phyloP scores from a whole-genome alignment of 176 grass and related monocot species.

The Luzula sylvatica region DNA sequence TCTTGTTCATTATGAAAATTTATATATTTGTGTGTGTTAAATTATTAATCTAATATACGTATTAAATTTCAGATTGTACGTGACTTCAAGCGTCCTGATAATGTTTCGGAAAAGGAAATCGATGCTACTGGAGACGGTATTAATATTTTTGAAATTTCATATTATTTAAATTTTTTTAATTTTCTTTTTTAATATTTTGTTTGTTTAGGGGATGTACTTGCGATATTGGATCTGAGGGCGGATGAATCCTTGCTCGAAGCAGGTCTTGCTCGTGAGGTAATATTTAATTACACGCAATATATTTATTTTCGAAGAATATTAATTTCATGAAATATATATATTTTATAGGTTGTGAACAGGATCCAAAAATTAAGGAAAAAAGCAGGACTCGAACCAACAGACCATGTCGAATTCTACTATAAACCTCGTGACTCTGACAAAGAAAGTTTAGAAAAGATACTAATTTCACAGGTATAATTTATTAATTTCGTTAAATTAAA shows the following conservation, averaged over 20 bases:
- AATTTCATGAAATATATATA: constrained; percentile 1
- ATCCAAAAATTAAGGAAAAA: constrained; percentile 93
- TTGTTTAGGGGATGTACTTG: constrained; percentile 76
- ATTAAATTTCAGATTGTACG: constrained; percentile 49
- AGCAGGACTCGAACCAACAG: constrained; percentile 79
- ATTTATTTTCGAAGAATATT: not conserved
- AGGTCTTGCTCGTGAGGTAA: constrained; percentile 94
- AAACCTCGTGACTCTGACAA: constrained; percentile 31
- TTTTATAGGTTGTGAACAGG: constrained; percentile 90
- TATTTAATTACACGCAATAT: not conserved
- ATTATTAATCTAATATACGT: constrained; percentile 6
- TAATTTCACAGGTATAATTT: constrained; percentile 60
- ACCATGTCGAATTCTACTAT: constrained; percentile 84
- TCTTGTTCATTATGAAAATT: constrained; percentile 12
- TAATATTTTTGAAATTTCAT: too few species aligned
- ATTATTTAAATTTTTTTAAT: too few species aligned
- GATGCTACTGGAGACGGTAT: constrained; percentile 94
- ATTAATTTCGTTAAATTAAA: not conserved
- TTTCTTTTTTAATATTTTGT: constrained; percentile 22
- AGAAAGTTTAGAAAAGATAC: constrained; percentile 53
- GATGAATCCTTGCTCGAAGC: constrained; percentile 95
- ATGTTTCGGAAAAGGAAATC: constrained; percentile 73
- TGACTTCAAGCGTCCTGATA: constrained; percentile 68
- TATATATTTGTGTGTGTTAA: constrained; percentile 21
- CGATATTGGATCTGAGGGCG: constrained; percentile 72